Evolutionary conservation across 148 eudicot genomes (phyloP), one percentile per base, ranked within the genome.

Genomic region (Vaccinium macrocarpon): DNA sequence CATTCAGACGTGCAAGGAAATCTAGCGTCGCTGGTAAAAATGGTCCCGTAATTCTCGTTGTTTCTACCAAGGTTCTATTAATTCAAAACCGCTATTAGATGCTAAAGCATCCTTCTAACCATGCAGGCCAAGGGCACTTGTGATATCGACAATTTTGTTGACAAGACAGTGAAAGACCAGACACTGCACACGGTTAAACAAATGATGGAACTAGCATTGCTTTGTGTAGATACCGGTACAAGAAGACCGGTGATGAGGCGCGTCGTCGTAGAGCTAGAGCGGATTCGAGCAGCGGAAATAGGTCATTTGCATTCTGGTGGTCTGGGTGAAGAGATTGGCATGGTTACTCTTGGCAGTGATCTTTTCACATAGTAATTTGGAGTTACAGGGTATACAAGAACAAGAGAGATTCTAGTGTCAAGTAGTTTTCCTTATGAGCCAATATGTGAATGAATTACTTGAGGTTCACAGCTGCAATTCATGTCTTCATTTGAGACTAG

Each of bases 301-400:
- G 68, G 80, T 56, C 80, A 75, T 55, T 72, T 83, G 57, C 77
- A 70, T 53, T 29, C 84, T 73, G 84, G 80, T 73, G 80, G 80
- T 19, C 52, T 74, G 3, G 46, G 66, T 46, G 80, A 83, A 55
- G 84, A 83, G 49, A 83, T 74, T 55, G 80, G 71, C 35, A 38
- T 72, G 46, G 84, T 83, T 53, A 75, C 80, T 38, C 70, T 83
- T 25, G 84, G 84, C 15, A 83, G 84, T 75, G 84, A 83, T 78
- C 84, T 83, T 15, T 83, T 83, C 79, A 83, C 56, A 56, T 56
- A 83, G 56, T 79, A 9, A 19, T 35, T 78, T 27, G 46, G 27
- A 78, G 16, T 27, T 78, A 53, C 46, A 53, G 42, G 52, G 25
- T 51, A 49, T 53, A 56, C 81, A 15, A 29, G 27, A 52, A 56